Percentiles rank a stretch among this genome's conserved stretches.
phyloP scores from a whole-genome alignment of 768 basidiomycete genomes.

The Suillus subaureus region DNA sequence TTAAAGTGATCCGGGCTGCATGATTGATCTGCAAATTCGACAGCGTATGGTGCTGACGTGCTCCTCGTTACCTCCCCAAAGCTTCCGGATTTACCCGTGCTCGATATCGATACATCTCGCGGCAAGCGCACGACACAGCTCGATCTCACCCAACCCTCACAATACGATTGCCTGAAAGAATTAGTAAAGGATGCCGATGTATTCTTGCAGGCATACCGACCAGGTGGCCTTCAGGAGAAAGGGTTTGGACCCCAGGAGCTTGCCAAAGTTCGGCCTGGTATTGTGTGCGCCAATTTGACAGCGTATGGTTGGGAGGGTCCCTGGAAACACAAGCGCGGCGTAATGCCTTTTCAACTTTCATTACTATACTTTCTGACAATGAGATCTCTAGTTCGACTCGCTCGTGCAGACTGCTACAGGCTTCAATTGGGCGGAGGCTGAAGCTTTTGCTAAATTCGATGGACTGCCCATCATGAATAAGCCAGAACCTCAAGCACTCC shows the following conservation, averaged over 20 bases:
- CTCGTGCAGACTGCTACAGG: slow-evolving; percentile 65
- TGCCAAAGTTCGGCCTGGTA: slow-evolving; percentile 41
- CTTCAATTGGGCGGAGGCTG: slow-evolving; percentile 58
- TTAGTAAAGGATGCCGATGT: slow-evolving; percentile 52
- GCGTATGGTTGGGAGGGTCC: slow-evolving; percentile 63
- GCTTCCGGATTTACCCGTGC: slow-evolving; percentile 50
- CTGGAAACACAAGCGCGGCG: slow-evolving; percentile 56
- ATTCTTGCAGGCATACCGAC: slow-evolving; percentile 64
- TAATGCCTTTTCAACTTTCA: slow-evolving; percentile 25
- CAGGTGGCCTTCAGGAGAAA: slow-evolving; percentile 47
- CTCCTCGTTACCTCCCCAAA: slow-evolving; percentile 56
- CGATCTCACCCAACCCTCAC: slow-evolving; percentile 42
- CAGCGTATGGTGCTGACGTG: slow-evolving; percentile 61
- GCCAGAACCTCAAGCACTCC: slow-evolving; percentile 39
- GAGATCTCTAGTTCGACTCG: slow-evolving; percentile 57
- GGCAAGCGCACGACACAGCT: slow-evolving; percentile 67
- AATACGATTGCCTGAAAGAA: slow-evolving; percentile 33
- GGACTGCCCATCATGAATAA: slow-evolving; percentile 11
- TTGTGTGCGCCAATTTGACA: slow-evolving; percentile 54
- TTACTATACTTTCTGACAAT: slow-evolving; percentile 2
- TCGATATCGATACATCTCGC: slow-evolving; percentile 62
- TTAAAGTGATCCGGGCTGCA: neutral
- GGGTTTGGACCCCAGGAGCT: slow-evolving; percentile 51
- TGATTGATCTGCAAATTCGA: neutral
- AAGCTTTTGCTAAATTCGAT: slow-evolving; percentile 42